A percentile compares a stretch with the other conserved stretches of the same genome.
phyloP scores from a whole-genome alignment of 768 basidiomycete genomes.

The Agrocybe chaxingu region DNA sequence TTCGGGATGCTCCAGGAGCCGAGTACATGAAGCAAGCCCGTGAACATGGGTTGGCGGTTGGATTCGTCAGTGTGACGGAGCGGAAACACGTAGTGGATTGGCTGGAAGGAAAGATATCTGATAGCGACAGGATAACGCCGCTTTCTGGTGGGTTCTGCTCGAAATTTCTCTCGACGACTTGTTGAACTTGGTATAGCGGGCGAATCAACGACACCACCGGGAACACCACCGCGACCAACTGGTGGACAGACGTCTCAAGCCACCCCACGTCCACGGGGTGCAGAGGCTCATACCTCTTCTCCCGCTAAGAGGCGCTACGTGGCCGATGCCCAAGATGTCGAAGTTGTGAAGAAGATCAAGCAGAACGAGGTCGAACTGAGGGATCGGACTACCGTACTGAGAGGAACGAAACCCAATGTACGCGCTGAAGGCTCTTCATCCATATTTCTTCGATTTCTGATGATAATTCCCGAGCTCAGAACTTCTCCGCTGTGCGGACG shows the following conservation, averaged over 20 bases:
- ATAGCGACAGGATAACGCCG: constrained; percentile 51
- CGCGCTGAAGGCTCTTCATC: constrained; percentile 22
- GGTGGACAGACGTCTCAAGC: constrained; percentile 25
- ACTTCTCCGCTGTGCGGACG: constrained; percentile 69
- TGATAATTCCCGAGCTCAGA: constrained; percentile 39
- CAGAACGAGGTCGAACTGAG: constrained; percentile 74
- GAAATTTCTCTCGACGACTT: background rate
- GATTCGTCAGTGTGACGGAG: constrained; percentile 85
- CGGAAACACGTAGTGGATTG: constrained; percentile 84
- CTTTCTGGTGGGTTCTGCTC: constrained; percentile 33
- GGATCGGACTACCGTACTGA: constrained; percentile 79
- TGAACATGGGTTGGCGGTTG: constrained; percentile 67
- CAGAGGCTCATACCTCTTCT: constrained; percentile 34
- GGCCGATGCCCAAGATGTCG: constrained; percentile 72
- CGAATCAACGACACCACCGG: constrained; percentile 49
- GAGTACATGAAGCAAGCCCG: constrained; percentile 89
- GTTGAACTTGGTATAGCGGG: constrained; percentile 10
- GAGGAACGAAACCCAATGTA: constrained; percentile 83
- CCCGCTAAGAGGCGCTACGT: constrained; percentile 76
- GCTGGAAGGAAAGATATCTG: constrained; percentile 57
- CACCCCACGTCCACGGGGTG: constrained; percentile 26
- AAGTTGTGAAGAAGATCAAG: constrained; percentile 83
- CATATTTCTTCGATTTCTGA: background rate
- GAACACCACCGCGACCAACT: constrained; percentile 34
- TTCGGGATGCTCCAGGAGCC: constrained; percentile 67